Percentiles rank a stretch among this genome's conserved stretches.
Conservation (phyloP, 2,329 filamentous ascomycete genomes). For the Fusarium sp. region DNA sequence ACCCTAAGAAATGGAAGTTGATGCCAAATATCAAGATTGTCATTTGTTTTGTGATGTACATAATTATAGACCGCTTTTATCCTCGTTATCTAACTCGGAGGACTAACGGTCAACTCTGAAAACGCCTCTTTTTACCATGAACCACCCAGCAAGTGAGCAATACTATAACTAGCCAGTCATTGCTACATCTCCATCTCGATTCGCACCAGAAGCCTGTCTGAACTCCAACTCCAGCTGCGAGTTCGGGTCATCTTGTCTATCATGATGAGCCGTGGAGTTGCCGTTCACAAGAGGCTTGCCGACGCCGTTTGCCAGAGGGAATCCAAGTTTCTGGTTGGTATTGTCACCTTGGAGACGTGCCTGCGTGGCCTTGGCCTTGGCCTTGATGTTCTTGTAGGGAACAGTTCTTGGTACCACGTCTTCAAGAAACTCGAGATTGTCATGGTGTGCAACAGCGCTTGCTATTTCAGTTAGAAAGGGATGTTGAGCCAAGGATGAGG, state of each 20-base stretch:
- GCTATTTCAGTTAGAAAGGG: constrained; percentile 59
- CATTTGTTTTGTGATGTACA: not conserved
- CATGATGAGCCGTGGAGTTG: constrained; percentile 37
- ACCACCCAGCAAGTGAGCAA: not conserved
- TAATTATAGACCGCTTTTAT: not conserved
- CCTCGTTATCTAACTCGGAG: not conserved
- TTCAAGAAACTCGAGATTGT: constrained; percentile 93
- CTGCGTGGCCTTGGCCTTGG: constrained; percentile 61
- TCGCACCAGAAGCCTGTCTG: constrained; percentile 54
- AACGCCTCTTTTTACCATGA: not conserved
- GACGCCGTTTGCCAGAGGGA: constrained; percentile 40
- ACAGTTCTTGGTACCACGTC: constrained; percentile 91
- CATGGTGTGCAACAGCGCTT: constrained; percentile 84
- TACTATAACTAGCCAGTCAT: constrained; percentile 63
- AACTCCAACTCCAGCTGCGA: constrained; percentile 66
- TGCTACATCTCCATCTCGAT: constrained; percentile 62
- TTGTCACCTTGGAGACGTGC: constrained; percentile 56
- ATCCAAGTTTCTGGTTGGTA: constrained; percentile 39
- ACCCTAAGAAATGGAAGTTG: not conserved
- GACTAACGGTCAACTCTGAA: not conserved
- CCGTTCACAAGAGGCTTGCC: constrained; percentile 46
- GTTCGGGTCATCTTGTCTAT: constrained; percentile 55
- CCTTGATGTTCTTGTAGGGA: constrained; percentile 82
- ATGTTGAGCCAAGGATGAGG: not conserved
- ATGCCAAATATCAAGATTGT: not conserved